Percentiles rank a stretch among this genome's conserved stretches.
Conservation (phyloP, 1,284 basidiomycete genomes). For the Cryptococcus wingfieldii region DNA sequence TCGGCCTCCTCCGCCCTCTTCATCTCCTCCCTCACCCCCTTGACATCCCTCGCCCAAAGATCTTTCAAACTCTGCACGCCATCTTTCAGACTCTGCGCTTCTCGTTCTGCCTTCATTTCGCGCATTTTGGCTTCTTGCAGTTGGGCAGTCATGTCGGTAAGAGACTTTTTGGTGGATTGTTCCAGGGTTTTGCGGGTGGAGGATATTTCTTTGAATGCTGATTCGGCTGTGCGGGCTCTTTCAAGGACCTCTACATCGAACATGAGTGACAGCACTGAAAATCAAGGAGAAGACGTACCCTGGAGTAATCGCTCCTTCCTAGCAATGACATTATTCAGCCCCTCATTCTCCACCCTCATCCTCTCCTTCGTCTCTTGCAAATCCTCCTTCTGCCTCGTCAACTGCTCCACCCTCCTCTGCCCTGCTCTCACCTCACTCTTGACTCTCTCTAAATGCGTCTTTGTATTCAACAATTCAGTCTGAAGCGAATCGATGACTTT, state of each 20-base stretch:
- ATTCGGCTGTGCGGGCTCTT: constrained; percentile 43
- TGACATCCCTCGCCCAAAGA: constrained; percentile 43
- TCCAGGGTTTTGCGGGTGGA: constrained; percentile 40
- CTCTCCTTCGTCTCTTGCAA: constrained; percentile 45
- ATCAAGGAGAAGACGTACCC: constrained; percentile 19
- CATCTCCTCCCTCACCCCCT: constrained; percentile 31
- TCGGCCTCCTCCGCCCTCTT: constrained; percentile 23
- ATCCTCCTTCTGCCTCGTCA: constrained; percentile 46
- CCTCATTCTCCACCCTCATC: constrained; percentile 43
- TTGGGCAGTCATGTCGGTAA: constrained; percentile 35
- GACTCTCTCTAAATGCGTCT: constrained; percentile 36
- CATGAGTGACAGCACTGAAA: background rate
- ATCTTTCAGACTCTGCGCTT: constrained; percentile 36
- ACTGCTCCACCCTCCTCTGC: constrained; percentile 33
- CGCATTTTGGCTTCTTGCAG: constrained; percentile 30
- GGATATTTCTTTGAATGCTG: constrained; percentile 24
- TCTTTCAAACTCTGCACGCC: constrained; percentile 38
- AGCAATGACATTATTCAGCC: constrained; percentile 41
- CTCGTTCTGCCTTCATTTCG: constrained; percentile 37
- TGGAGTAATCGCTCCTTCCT: constrained; percentile 44
- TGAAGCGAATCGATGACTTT: constrained; percentile 44
- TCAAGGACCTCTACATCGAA: constrained; percentile 37
- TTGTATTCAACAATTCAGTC: constrained; percentile 34
- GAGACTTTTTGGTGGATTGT: constrained; percentile 31
- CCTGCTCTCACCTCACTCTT: constrained; percentile 35